phyloP scores from a whole-genome alignment of 257 asterid genomes.

The Craterostigma plantagineum region DNA sequence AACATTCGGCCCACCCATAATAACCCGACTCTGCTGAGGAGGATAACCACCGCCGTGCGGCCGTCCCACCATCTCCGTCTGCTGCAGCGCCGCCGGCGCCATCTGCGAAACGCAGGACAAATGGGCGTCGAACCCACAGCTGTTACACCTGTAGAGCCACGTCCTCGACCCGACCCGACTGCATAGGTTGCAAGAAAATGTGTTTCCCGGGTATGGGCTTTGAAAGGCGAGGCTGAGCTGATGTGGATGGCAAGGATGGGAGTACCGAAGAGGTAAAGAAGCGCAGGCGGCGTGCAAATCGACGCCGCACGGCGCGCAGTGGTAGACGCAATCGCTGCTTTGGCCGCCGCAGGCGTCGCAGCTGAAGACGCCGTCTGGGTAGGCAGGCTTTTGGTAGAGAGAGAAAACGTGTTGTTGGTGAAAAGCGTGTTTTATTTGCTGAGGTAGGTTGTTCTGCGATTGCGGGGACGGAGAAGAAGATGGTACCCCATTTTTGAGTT shows the following conservation, averaged over 20 bases:
- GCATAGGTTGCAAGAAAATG: constrained; percentile 33
- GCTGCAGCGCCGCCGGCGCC: no score
- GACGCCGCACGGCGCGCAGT: constrained; percentile 24
- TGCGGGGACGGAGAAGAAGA: constrained; percentile 21
- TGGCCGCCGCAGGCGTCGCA: constrained; percentile 39
- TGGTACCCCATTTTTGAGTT: no score
- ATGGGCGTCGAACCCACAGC: constrained; percentile 36
- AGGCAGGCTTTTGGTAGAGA: constrained; percentile 26
- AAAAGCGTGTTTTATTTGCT: constrained; percentile 24
- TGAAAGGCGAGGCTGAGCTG: constrained; percentile 21
- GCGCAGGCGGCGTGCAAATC: constrained; percentile 44
- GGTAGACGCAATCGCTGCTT: constrained; percentile 26
- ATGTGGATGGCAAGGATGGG: constrained; percentile 21
- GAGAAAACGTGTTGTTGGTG: constrained; percentile 19
- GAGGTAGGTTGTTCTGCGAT: constrained; percentile 27
- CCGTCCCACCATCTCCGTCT: no score
- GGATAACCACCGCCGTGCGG: no score
- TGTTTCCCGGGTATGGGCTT: constrained; percentile 24
- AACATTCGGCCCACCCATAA: no score
- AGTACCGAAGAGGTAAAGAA: constrained; percentile 10
- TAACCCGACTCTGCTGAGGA: no score
- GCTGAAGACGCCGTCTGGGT: constrained; percentile 29
- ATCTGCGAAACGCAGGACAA: constrained; percentile 20
- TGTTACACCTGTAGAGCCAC: constrained; percentile 36
- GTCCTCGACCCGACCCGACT: constrained; percentile 11